Evolutionary conservation across 1,139 yeast genomes (phyloP), one percentile per base, ranked within the genome.

Genomic region (Hemisphaericaspora subhashii): DNA sequence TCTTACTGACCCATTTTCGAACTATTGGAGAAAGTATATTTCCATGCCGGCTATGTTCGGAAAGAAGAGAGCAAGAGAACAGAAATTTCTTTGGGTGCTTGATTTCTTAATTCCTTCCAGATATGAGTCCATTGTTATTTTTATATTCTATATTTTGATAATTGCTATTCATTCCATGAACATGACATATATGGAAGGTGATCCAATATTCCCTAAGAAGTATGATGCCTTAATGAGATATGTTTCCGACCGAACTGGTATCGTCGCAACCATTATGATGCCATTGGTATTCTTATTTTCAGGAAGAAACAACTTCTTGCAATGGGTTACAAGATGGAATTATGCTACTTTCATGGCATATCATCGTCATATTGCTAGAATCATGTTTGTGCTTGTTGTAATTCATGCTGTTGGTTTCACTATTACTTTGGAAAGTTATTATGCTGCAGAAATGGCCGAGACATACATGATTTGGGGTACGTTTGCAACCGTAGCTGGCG

Each of bases 91-190:
- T 4, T 43, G 42, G 23, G 23, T 59, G 8, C 50, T 65, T 27
- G 59, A 54, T 33, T 48, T 45, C 27, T 48, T 62, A 33, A 53
- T 60, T 10, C 68, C 68, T 3, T 48, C 66, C 2, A 48, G 69
- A 39, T 33, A 54, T 23, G 67, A 64, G 40, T 31, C 64, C 3
- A 22, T 47, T 12, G 45, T 44, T 2, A 41, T 48, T 12, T 47
- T 47, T 10, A 60, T 74, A 8, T 81, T 78, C 57, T 52, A 77
- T 17, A 55, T 71, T 3, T 55, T 81, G 40, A 66, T 69, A 27
- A 51, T 79, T 20, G 62, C 77, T 9, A 62, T 73, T 40, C 44
- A 56, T 38, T 52, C 63, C 5, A 48, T 52, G 13, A 48, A 58
- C 10, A 52, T 61, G 24, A 35, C 41, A 8, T 54, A 44, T 17